Conservation (phyloP, 108 stramenopile genomes). For the Conticribra weissflogii region DNA sequence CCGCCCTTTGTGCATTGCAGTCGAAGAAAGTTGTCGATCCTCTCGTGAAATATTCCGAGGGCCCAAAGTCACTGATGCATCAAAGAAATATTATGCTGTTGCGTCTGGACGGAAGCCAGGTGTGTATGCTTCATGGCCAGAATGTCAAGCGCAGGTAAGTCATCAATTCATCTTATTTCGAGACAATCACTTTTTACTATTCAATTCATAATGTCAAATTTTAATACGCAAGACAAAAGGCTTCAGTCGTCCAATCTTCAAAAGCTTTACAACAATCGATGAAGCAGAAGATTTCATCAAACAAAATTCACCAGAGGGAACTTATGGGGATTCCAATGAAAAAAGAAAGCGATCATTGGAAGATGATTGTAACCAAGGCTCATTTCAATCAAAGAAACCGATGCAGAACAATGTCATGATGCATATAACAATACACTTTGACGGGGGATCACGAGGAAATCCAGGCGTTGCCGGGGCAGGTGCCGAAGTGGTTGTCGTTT, state of each 20-base stretch:
- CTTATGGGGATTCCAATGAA: neutral
- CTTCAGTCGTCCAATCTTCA: conserved; percentile 1
- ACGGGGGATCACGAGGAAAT: conserved; percentile 86
- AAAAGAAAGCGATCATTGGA: conserved; percentile 13
- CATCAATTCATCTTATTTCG: too few species aligned
- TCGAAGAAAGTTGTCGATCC: neutral
- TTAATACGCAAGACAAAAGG: conserved; percentile 7
- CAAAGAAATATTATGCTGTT: conserved; percentile 13
- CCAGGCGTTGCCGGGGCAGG: conserved; percentile 86
- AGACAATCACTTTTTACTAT: too few species aligned
- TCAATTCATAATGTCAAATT: neutral
- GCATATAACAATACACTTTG: conserved; percentile 63
- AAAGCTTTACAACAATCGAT: conserved; percentile 4
- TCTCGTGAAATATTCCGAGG: neutral
- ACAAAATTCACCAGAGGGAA: conserved; percentile 1
- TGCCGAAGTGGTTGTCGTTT: conserved; percentile 42
- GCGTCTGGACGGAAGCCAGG: conserved; percentile 9
- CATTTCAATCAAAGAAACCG: neutral
- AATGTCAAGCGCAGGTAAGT: conserved; percentile 16
- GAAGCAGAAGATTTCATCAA: conserved; percentile 1
- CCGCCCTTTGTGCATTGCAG: too few species aligned
- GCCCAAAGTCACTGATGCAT: neutral
- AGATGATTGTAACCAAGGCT: neutral
- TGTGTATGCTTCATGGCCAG: conserved; percentile 21
- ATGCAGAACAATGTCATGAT: conserved; percentile 7